phyloP scores from a whole-genome alignment of 2,329 filamentous ascomycete genomes.

The Nemania sp. region DNA sequence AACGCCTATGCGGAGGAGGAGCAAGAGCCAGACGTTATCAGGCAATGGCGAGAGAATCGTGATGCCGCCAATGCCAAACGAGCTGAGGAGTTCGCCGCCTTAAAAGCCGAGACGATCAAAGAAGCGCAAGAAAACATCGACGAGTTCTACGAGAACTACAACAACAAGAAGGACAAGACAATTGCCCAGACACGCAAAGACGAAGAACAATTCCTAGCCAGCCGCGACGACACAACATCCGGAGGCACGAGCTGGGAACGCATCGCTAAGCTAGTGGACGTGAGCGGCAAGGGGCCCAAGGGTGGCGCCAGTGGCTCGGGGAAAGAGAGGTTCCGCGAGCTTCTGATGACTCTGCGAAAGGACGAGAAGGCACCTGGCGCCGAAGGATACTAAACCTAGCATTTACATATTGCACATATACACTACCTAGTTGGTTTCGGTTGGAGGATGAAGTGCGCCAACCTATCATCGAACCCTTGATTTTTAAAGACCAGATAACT shows the following conservation, averaged over 20 bases:
- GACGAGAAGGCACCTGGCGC: constrained; percentile 86
- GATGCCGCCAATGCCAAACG: constrained; percentile 86
- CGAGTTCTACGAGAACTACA: constrained; percentile 99
- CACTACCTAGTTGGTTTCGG: constrained; percentile 17
- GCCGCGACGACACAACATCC: constrained; percentile 89
- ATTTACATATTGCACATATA: constrained; percentile 39
- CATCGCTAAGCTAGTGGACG: constrained; percentile 96
- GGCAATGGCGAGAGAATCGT: constrained; percentile 91
- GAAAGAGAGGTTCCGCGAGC: constrained; percentile 95
- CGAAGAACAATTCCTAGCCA: constrained; percentile 90
- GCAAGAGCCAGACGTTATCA: constrained; percentile 88
- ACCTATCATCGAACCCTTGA: constrained; percentile 24
- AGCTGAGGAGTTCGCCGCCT: constrained; percentile 82
- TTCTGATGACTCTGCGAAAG: constrained; percentile 88
- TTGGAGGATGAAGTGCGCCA: constrained; percentile 19
- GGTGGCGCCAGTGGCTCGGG: constrained; percentile 90
- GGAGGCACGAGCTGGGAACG: constrained; percentile 99
- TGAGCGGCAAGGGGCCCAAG: constrained; percentile 90
- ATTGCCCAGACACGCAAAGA: constrained; percentile 90
- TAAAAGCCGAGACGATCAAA: constrained; percentile 86
- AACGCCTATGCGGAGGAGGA: constrained; percentile 72
- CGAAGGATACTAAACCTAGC: constrained; percentile 65
- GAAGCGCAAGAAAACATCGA: constrained; percentile 95
- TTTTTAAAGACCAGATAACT: constrained; percentile 25
- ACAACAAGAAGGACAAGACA: constrained; percentile 95